Base-by-base conservation (phyloP, 2,329 filamentous ascomycete genomes). In the Fusarium anthophilum region DNA sequence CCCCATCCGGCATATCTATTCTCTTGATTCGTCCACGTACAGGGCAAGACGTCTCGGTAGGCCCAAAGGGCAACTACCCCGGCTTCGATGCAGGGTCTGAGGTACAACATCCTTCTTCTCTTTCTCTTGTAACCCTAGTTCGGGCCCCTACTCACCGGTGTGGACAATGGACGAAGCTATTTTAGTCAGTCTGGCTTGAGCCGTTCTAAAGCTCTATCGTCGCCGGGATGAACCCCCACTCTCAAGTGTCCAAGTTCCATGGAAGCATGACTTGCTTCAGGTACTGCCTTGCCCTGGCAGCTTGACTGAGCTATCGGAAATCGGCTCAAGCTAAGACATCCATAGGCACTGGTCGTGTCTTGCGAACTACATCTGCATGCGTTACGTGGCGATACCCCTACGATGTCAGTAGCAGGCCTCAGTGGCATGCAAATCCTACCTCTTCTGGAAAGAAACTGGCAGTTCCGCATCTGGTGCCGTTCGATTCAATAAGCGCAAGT, bases 61-160 rank as follows among this genome's bases (percentile, higher is more conserved):
- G 22, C 67, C 58, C 32, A 62, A 66, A 60, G 66, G 58, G 63
- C 64, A 75, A 66, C 51, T 66, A 35, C 64, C 71, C 45, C 61
- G 60, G 41, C 41, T 61, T 64, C 47, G 47, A 53, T 61, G 15
- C 44, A 71, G 56, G 62, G 61, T 68, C 66, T 50, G 64, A 57
- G 64, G 64, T 65, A 61, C 50, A 66, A 56, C 64, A 66, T n/a
- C 39, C 38, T 60, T 60, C 61, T 47, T 39, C 55, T 55, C 53
- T 38, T 43, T 45, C 43, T 51, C 45, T 41, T 58, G 51, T 50
- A 57, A 61, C 72, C 72, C 72, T 44, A 70, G 69, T 58, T 73
- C 53, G 54, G 39, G 64, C 64, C 64, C 57, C 48, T 63, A 73
- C 74, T 78, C 75, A 78, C 76, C 76, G 67, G 74, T 78, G 76